Conservation (phyloP, 139 green algal genomes). For the Trebouxia sp. region DNA sequence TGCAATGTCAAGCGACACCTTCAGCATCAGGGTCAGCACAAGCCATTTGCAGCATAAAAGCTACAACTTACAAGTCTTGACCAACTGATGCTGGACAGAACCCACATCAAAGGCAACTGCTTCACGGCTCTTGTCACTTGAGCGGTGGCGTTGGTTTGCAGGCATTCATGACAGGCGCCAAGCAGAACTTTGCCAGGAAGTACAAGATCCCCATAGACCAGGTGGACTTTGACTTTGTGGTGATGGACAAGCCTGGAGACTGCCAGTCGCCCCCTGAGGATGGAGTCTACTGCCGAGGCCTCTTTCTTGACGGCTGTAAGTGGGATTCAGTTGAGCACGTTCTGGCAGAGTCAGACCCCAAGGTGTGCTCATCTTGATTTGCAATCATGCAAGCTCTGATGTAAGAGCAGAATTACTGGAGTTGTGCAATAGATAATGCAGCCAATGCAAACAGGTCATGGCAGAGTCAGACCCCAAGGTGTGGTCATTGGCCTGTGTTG, state of each 20-base stretch:
- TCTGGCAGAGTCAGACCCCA: slow-evolving; percentile 69
- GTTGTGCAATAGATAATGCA: too few relatives aligned
- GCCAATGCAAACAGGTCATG: slow-evolving; percentile 61
- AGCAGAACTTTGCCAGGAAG: slow-evolving; percentile 83
- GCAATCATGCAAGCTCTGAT: background rate
- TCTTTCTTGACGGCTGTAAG: slow-evolving; percentile 78
- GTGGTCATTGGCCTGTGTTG: too few relatives aligned
- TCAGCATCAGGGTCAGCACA: background rate
- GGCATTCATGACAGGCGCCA: slow-evolving; percentile 81
- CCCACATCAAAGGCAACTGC: too few relatives aligned
- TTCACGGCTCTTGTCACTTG: background rate
- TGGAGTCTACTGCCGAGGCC: slow-evolving; percentile 71
- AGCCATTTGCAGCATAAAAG: background rate
- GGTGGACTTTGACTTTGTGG: slow-evolving; percentile 85
- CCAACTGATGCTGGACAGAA: too few relatives aligned
- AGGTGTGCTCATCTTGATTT: slow-evolving; percentile 45
- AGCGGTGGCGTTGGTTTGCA: slow-evolving; percentile 31
- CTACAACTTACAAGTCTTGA: background rate
- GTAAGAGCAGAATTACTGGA: background rate
- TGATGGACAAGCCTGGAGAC: slow-evolving; percentile 48
- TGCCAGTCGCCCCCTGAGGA: slow-evolving; percentile 56
- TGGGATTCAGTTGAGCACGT: slow-evolving; percentile 61
- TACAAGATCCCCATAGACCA: slow-evolving; percentile 69
- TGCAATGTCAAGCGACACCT: background rate
- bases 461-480: slow-evolving; percentile 74